phyloP scores from a whole-genome alignment of 257 asterid species.

The Solanum sejunctum region DNA sequence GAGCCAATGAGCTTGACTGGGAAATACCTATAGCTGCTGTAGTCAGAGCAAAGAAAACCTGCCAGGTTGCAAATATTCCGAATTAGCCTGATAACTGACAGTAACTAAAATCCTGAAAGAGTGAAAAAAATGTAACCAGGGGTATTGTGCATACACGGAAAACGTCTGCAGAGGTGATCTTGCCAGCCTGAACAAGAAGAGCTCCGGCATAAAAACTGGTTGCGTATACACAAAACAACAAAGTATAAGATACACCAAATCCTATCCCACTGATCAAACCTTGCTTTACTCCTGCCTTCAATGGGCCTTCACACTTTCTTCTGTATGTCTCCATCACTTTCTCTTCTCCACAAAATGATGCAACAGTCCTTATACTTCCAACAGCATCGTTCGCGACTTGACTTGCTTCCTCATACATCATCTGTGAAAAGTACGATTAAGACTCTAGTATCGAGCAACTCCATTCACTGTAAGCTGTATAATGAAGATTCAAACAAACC shows the following conservation, averaged over 20 bases:
- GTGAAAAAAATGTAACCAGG: background rate
- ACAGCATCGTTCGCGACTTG: background rate
- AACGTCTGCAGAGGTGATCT: conserved; percentile 53
- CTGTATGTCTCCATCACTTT: background rate
- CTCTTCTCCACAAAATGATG: conserved; percentile 1
- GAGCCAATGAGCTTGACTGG: conserved; percentile 75
- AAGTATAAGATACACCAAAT: conserved; percentile 44
- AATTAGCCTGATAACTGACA: background rate
- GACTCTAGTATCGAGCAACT: background rate
- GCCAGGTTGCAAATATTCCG: conserved; percentile 6
- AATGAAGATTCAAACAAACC: conserved; percentile 14
- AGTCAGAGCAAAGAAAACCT: conserved; percentile 82
- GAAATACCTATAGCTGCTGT: conserved; percentile 80
- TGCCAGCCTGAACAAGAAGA: conserved; percentile 55
- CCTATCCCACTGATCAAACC: conserved; percentile 25
- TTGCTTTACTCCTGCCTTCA: background rate
- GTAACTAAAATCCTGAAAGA: background rate
- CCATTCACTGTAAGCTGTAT: background rate
- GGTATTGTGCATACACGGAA: conserved; percentile 42
- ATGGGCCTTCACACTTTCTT: background rate
- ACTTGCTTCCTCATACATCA: background rate
- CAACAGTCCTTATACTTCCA: background rate
- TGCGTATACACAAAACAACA: conserved; percentile 64
- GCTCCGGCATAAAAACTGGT: conserved; percentile 89
- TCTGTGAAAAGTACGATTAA: background rate